A percentile compares a stretch with the other conserved stretches of the same genome.
phyloP scores from a whole-genome alignment of 2,329 filamentous ascomycete genomes.

The Tolypocladium tundrense region DNA sequence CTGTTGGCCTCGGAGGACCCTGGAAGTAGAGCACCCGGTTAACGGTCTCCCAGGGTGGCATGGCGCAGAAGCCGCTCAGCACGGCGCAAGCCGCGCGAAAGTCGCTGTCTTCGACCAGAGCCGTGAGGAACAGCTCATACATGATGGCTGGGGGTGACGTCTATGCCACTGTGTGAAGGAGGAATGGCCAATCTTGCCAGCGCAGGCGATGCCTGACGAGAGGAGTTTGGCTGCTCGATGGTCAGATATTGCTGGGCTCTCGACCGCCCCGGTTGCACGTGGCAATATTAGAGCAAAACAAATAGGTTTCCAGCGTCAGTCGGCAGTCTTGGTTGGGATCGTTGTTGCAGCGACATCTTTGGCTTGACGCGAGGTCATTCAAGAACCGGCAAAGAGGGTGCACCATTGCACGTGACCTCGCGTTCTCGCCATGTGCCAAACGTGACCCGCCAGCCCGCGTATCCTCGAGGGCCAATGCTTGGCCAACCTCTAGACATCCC shows the following conservation, averaged over 20 bases:
- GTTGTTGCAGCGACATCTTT: not conserved
- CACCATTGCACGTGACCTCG: conserved; percentile 19
- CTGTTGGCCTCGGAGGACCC: conserved; percentile 32
- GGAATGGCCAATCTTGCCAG: not conserved
- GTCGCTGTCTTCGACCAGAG: conserved; percentile 39
- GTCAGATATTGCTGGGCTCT: not conserved
- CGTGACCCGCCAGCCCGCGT: conserved; percentile 1
- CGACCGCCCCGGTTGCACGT: not conserved
- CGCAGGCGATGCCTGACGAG: not conserved
- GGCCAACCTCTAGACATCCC: not conserved
- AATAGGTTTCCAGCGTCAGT: not conserved
- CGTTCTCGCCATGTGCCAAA: conserved; percentile 9
- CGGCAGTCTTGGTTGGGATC: not conserved
- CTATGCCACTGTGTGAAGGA: not conserved
- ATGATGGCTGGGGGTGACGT: conserved; percentile 20
- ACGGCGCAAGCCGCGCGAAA: conserved; percentile 39
- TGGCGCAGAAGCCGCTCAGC: conserved; percentile 47
- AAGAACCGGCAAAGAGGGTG: not conserved
- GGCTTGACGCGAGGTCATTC: not conserved
- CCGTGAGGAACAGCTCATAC: conserved; percentile 51
- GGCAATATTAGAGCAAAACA: not conserved
- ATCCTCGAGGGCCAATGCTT: not conserved
- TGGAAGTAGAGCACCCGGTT: conserved; percentile 45
- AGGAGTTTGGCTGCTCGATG: not conserved
- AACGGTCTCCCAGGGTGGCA: conserved; percentile 38